Percentiles rank a stretch among this genome's conserved stretches.
Evolutionary conservation across 345 rosid species (phyloP).

Genomic region (Pistacia vera): DNA sequence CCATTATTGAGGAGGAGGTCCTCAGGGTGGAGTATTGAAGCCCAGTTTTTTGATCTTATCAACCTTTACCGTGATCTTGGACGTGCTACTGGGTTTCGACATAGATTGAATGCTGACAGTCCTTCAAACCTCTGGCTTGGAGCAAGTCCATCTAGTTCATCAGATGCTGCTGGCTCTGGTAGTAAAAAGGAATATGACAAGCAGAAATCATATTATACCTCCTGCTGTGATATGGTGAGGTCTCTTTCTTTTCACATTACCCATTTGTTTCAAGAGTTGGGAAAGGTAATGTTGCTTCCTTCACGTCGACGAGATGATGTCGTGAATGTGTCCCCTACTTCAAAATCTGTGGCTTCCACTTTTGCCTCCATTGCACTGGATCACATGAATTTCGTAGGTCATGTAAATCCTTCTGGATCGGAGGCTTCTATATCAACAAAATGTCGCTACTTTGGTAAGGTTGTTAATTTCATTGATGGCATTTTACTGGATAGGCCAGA

Average conservation of each 20-base stretch:
- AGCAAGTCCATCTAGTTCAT: conserved; percentile 49
- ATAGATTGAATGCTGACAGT: conserved; percentile 57
- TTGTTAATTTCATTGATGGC: conserved; percentile 83
- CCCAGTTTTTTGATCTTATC: conserved; percentile 92
- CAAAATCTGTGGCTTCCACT: conserved; percentile 78
- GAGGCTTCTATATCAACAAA: conserved; percentile 76
- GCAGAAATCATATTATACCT: conserved; percentile 72
- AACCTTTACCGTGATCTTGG: conserved; percentile 92
- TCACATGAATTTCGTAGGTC: conserved; percentile 81
- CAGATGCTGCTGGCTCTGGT: conserved; percentile 45
- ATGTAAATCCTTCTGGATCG: conserved; percentile 47
- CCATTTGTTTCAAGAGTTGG: conserved; percentile 93
- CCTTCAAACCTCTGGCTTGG: conserved; percentile 46
- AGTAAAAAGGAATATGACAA: conserved; percentile 68
- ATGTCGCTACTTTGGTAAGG: conserved; percentile 93
- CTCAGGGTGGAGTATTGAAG: conserved; percentile 78
- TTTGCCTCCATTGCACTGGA: conserved; percentile 78
- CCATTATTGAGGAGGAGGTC: conserved; percentile 88
- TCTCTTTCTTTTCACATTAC: conserved; percentile 87
- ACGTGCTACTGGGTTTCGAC: conserved; percentile 72
- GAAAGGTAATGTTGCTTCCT: conserved; percentile 90
- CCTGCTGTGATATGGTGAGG: conserved; percentile 92
- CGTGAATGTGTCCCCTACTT: conserved; percentile 72
- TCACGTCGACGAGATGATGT: conserved; percentile 95
- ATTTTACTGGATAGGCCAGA: conserved; percentile 86